These are phyloP conservation scores for Apocynum venetum DNA, from an alignment of 257 asterid species.

Conservation along the genomic window DNA sequence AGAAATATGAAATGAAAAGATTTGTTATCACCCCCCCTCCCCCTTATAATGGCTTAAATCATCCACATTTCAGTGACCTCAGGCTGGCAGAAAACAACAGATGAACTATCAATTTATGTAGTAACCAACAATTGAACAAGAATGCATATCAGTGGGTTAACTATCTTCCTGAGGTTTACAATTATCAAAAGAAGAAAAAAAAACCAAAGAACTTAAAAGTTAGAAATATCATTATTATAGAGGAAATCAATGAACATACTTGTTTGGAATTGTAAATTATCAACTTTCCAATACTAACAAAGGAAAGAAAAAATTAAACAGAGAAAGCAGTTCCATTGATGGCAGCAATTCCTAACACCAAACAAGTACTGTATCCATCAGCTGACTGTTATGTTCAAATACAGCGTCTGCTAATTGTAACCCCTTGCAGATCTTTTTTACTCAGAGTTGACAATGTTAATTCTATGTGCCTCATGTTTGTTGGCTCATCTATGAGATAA, in stretches of 20 bases:
- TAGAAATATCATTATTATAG: neutral
- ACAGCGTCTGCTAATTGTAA: neutral
- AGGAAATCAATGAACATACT: slow-evolving; percentile 3
- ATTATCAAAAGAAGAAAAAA: neutral
- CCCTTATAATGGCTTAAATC: no score
- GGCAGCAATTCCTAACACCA: neutral
- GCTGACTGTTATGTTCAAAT: neutral
- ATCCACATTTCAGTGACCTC: no score
- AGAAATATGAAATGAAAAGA: neutral
- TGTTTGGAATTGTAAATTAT: neutral
- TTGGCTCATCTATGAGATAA: neutral
- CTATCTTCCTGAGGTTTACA: slow-evolving; percentile 13
- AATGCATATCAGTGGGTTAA: neutral
- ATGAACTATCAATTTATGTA: neutral
- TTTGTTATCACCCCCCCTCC: neutral
- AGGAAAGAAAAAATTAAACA: neutral
- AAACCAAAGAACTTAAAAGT: neutral
- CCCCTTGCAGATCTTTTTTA: neutral
- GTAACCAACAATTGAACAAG: neutral
- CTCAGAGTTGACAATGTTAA: neutral
- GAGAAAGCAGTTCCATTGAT: slow-evolving; percentile 1
- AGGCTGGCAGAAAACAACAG: neutral
- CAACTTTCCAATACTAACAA: neutral
- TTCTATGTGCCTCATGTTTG: neutral
- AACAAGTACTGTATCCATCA: neutral